Evolutionary conservation across 305 asterid species (phyloP).

Genomic region (Fraxinus angustifolia): DNA sequence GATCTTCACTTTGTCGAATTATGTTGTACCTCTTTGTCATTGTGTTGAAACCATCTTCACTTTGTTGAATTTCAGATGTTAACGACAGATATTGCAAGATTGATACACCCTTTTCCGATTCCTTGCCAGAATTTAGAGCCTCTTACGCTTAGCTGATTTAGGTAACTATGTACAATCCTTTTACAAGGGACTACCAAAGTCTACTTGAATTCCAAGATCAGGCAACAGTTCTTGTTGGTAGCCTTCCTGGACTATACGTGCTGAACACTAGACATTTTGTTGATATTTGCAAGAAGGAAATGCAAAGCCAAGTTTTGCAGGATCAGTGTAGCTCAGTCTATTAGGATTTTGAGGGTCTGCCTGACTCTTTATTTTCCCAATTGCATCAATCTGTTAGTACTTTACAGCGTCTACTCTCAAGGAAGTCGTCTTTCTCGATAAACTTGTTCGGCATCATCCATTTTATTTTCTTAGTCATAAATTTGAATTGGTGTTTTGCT

Average conservation of each 20-base stretch:
- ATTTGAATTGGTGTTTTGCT: neutral
- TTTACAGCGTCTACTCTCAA: neutral
- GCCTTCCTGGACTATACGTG: constrained; percentile 13
- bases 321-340: neutral
- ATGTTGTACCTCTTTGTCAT: neutral
- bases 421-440: neutral
- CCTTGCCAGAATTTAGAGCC: neutral
- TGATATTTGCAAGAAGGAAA: neutral
- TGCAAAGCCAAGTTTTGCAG: neutral
- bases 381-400: neutral
- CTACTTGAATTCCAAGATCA: neutral
- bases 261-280: neutral
- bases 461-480: neutral
- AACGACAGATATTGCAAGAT: neutral
- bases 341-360: neutral
- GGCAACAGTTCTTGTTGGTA: constrained; percentile 39
- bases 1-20: neutral
- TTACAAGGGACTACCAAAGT: neutral
- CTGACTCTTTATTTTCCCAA: neutral
- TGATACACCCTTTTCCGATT: neutral
- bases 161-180: neutral
- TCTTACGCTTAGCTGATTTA: neutral
- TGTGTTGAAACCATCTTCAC: neutral
- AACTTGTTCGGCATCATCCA: neutral
- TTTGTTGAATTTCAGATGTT: neutral